Base-by-base conservation (phyloP, 306 rosid species). In the Rubus parviflorus region DNA sequence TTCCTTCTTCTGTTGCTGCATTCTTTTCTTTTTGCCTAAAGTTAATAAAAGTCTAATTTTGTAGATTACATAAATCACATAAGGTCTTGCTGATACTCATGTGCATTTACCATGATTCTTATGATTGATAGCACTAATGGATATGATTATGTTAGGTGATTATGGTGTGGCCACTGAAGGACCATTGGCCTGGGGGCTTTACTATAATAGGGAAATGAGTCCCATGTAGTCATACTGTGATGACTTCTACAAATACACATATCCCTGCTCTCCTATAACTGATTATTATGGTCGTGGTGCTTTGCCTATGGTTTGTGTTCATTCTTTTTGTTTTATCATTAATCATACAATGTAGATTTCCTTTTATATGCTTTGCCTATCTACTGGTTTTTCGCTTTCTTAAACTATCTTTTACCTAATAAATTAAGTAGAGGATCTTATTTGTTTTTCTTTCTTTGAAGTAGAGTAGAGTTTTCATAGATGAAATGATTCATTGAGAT, bases 81-180 rank as follows among this genome's bases (percentile, higher is more conserved):
- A 61, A 23, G 53, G 25, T 58, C 11, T 14, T 68, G 58, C 6
- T 43, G 60, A 6, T 25, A 11, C 65, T 76, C 40, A n/a, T 52
- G 13, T 51, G 40, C 20, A 42, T 13, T 51, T 8, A 8, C 22
- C 3, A 17, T 5, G n/a, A 19, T 66, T 74, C 1, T 9, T 54
- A 48, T 57, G 43, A 30, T 19, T 82, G 51, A 73, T 79, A 41
- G 64, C 47, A 38, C 63, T 77, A 37, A 43, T 58, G 52, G 63
- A 74, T 46, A 67, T 85, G 80, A 72, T 81, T 13, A 41, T 81
- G 77, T 57, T 88, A 95, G 99, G 99, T 84, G 99, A 97, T 70
- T 93, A 88, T 83, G 99, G 97, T 79, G 99, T 95, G 86, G 94
- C 93, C 48, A 90, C 97, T 0, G 99, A 97, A 85, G 99, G 99